Percentiles rank a stretch among this genome's conserved stretches.
These are phyloP conservation scores for Dalbergia cultrata DNA, from an alignment of 306 rosid species.

Conservation along the genomic window DNA sequence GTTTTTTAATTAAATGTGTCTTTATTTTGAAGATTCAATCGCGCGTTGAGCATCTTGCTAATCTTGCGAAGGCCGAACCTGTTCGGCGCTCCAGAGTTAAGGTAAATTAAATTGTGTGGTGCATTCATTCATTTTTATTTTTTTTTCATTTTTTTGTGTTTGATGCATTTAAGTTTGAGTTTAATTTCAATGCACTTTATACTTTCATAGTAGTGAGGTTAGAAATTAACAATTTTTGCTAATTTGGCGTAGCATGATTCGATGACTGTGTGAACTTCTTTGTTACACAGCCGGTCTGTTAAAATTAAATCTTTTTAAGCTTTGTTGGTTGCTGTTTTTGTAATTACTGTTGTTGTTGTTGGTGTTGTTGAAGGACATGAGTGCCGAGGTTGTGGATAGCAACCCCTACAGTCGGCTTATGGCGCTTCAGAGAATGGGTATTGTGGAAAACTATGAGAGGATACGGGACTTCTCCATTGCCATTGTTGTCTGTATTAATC, in stretches of 20 bases:
- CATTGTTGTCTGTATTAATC: constrained; percentile 87
- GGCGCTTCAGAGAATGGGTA: constrained; percentile 99
- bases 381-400: constrained; percentile 95
- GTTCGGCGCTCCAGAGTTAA: constrained; percentile 78
- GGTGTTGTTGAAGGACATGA: constrained; percentile 83
- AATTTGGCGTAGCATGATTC: too few relatives aligned
- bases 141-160: neutral
- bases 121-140: neutral
- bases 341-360: neutral
- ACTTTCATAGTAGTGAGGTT: too few relatives aligned
- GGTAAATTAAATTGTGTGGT: constrained; percentile 54
- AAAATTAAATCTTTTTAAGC: neutral
- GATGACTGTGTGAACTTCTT: too few relatives aligned
- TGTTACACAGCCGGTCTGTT: too few relatives aligned
- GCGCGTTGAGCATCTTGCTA: constrained; percentile 67
- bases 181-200: too few relatives aligned
- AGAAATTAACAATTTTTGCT: too few relatives aligned
- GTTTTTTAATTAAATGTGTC: neutral
- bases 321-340: constrained; percentile 26
- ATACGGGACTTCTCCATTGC: constrained; percentile 95
- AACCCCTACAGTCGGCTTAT: constrained; percentile 97
- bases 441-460: constrained; percentile 91
- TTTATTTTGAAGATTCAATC: constrained; percentile 67
- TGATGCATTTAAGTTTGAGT: neutral
- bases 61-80: constrained; percentile 63